Conservation (phyloP, 2,329 filamentous ascomycete species). For the Pseudogymnoascus verrucosus region DNA sequence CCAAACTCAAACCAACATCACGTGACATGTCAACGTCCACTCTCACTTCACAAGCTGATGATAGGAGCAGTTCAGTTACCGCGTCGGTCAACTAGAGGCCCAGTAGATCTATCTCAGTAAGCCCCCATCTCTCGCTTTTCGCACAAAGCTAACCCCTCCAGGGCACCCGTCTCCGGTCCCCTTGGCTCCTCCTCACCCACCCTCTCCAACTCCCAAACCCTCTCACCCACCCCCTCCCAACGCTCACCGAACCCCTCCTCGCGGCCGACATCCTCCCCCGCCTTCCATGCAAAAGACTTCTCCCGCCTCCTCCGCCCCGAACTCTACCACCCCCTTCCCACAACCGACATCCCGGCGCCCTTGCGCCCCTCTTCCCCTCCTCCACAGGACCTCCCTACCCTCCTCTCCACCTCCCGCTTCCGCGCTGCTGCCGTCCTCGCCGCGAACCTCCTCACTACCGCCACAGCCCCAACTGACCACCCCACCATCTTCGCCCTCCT, state of each 20-base stretch:
- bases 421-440: constrained; percentile 66
- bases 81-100: constrained; percentile 67
- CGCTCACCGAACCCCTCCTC: constrained; percentile 21
- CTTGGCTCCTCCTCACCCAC: constrained; percentile 19
- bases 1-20: neutral
- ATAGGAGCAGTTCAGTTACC: constrained; percentile 29
- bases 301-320: constrained; percentile 71
- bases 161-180: constrained; percentile 17
- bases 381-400: constrained; percentile 55
- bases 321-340: constrained; percentile 74
- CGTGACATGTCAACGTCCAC: neutral
- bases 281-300: constrained; percentile 59
- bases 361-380: constrained; percentile 60
- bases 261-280: constrained; percentile 26
- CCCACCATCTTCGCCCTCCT: constrained; percentile 66
- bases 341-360: constrained; percentile 49
- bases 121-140: constrained; percentile 24
- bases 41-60: constrained; percentile 5
- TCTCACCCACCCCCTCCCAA: constrained; percentile 20
- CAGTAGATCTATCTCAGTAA: constrained; percentile 69
- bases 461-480: constrained; percentile 47
- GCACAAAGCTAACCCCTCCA: constrained; percentile 7
- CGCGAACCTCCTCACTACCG: constrained; percentile 50
- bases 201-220: constrained; percentile 16
- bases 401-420: constrained; percentile 69